Percentiles rank a stretch among this genome's conserved stretches.
phyloP scores from a whole-genome alignment of 1,139 yeast genomes.

The Geotrichum phurueaensis region DNA sequence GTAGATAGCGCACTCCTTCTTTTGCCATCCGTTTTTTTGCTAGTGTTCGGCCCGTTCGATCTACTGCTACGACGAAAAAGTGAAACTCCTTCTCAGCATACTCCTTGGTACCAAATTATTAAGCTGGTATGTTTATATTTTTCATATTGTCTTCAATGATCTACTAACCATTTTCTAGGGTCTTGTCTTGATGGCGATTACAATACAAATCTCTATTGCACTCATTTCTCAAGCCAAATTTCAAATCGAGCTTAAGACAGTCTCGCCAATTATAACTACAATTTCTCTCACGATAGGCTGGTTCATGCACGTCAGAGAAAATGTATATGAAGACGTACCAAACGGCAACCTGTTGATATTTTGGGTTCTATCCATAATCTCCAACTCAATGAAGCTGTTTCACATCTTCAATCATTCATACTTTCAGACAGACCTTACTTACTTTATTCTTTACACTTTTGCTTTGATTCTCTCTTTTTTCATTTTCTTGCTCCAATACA shows the following conservation, averaged over 20 bases:
- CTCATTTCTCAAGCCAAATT: conserved; percentile 18
- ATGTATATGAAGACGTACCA: conserved; percentile 55
- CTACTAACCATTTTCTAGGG: conserved; percentile 21
- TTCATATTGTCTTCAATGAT: conserved; percentile 33
- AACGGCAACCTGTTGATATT: conserved; percentile 61
- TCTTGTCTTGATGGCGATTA: conserved; percentile 21
- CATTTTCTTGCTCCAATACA: conserved; percentile 15
- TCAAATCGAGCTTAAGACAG: conserved; percentile 39
- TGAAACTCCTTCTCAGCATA: conserved; percentile 27
- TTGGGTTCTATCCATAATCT: conserved; percentile 56
- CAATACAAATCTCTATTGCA: conserved; percentile 17
- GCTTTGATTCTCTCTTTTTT: conserved; percentile 4
- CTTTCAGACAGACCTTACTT: conserved; percentile 5
- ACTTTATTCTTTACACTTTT: conserved; percentile 15
- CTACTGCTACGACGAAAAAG: conserved; percentile 25
- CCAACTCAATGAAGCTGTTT: conserved; percentile 44
- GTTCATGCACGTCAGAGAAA: conserved; percentile 63
- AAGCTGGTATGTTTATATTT: conserved; percentile 31
- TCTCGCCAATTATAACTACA: conserved; percentile 38
- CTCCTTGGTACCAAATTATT: conserved; percentile 36
- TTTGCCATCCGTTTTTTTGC: conserved; percentile 45
- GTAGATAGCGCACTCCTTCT: conserved; percentile 60
- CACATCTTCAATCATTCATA: conserved; percentile 18
- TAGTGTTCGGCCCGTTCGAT: conserved; percentile 47
- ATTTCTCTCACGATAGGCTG: conserved; percentile 46